Percentiles rank a stretch among this genome's conserved stretches.
phyloP scores from a whole-genome alignment of 2,329 filamentous ascomycete species.

The Tolypocladium tropicale region DNA sequence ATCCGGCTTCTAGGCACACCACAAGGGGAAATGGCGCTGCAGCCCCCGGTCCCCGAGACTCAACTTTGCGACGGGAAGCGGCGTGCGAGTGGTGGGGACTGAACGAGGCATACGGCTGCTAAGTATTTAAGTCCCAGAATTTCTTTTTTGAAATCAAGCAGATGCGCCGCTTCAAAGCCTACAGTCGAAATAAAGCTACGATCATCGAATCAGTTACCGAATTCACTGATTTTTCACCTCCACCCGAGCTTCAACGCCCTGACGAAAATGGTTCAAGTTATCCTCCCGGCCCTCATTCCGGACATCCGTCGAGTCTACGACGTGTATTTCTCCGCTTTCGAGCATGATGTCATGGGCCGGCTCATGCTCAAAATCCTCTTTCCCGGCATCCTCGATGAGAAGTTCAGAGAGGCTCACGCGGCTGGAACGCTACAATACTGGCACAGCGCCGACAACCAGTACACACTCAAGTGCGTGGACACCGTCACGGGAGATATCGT shows the following conservation, averaged over 20 bases:
- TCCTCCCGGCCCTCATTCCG: slow-evolving; percentile 33
- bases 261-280: slow-evolving; percentile 24
- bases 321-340: slow-evolving; percentile 35
- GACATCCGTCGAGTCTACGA: slow-evolving; percentile 36
- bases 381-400: slow-evolving; percentile 21
- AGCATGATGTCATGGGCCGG: slow-evolving; percentile 23
- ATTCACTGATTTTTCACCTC: background rate
- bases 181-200: background rate
- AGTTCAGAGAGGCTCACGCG: slow-evolving; percentile 32
- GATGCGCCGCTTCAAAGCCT: background rate
- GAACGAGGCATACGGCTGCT: background rate
- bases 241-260: background rate
- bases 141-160: background rate
- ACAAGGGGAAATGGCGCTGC: background rate
- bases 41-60: background rate
- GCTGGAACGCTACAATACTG: slow-evolving; percentile 28
- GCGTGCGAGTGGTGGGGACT: background rate
- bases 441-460: slow-evolving; percentile 27
- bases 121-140: background rate
- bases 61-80: background rate
- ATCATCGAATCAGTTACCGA: background rate
- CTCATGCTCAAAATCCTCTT: slow-evolving; percentile 32
- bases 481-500: slow-evolving; percentile 29
- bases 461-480: slow-evolving; percentile 38
- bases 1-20: background rate